Evolutionary conservation across 192 early-diverging fungal species (phyloP).

Genomic region (Podila epicladia): DNA sequence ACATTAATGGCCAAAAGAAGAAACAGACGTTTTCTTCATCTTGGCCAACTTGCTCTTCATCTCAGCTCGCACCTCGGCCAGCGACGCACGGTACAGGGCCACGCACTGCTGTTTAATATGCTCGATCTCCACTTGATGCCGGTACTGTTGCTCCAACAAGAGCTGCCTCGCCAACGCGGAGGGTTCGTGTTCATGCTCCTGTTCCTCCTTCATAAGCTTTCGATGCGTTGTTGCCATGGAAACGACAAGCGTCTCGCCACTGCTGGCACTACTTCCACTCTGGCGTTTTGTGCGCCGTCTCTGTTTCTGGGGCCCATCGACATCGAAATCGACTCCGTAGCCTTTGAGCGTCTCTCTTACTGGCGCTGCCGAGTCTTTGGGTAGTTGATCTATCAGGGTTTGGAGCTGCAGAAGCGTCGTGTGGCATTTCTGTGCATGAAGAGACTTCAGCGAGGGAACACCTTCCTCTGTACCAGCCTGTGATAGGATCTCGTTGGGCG

Average conservation of each 20-base stretch:
- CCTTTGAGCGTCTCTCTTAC: background rate
- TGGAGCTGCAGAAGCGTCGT: background rate
- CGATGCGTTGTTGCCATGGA: background rate
- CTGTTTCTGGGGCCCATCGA: background rate
- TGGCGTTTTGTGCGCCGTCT: background rate
- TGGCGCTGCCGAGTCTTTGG: background rate
- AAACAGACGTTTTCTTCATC: background rate
- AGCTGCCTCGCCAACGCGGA: background rate
- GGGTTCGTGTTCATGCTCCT: background rate
- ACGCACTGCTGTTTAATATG: conserved; percentile 22
- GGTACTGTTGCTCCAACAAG: conserved; percentile 1
- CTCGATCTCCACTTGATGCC: conserved; percentile 18
- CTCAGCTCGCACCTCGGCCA: conserved; percentile 16
- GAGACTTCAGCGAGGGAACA: background rate
- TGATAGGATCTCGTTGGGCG: background rate
- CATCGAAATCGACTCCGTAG: background rate
- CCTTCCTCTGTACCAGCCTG: background rate
- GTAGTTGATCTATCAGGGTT: background rate
- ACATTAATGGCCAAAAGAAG: background rate
- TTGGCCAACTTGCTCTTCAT: conserved; percentile 7
- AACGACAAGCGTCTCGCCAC: background rate
- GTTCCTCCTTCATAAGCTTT: background rate
- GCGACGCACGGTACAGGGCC: conserved; percentile 13
- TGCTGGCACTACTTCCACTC: background rate
- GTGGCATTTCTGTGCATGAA: background rate